Evolutionary conservation across 805 yeast species (phyloP), one percentile per base, ranked within the genome.

Genomic region (Hyphopichia homilentoma): DNA sequence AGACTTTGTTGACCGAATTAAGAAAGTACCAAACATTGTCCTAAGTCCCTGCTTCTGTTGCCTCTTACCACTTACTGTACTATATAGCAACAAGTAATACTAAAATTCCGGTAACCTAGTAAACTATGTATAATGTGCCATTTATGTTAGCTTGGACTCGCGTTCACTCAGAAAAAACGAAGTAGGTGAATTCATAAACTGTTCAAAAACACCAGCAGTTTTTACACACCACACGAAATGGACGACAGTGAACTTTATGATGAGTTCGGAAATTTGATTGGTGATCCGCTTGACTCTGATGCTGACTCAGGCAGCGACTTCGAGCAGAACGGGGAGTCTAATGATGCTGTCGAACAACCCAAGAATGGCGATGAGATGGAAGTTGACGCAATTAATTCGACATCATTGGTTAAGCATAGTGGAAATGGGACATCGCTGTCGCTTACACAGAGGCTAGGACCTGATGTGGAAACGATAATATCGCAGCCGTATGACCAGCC

Each of bases 1-100:
- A 88, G 57, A 79, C 85, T 29, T 73, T 90, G 35, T 69, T 93
- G 45, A 94, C 89, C 45, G 96, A 93, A 65, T 70, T 90, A 52
- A 77, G 95, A 44, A 77, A 65, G 44, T 66, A 66, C 43, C 73
- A 66, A 45, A 65, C 71, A 1, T 65, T 66, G 47, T 52, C 64
- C 18, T 61, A 42, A 32, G 5, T 8, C 7, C 28, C 18, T 6
- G 6, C 13, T n/a, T n/a, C 7, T 7, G 13, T 24, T 15, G 12
- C 13, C 26, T 8, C 26, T 24, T 8, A 7, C 13, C 26, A 24
- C 26, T 24, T 24, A 15, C 28, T 25, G 28, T 9, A 15, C 14
- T 24, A 24, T 24, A 24, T 24, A 24, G 7, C 7, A 24, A 7
- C 14, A 24, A 24, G 14, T 24, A 20, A 7, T 20, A 20, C 22